Conservation (phyloP, 164 flowering plant species). For the Piper betle region DNA sequence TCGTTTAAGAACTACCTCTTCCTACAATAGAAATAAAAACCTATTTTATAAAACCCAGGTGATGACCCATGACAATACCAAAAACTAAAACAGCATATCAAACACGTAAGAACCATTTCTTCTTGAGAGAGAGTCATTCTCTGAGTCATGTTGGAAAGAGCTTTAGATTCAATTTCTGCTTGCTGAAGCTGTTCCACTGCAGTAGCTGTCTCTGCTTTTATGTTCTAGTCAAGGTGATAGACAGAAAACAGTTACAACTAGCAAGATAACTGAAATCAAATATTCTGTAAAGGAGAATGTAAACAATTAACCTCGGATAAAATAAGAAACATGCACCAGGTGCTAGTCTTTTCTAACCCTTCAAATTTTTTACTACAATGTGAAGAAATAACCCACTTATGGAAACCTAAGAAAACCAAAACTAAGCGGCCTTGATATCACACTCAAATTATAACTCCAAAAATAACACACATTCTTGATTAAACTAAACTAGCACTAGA, state of each 20-base stretch:
- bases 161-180: constrained; percentile 84
- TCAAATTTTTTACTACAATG: no score
- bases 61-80: not conserved
- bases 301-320: no score
- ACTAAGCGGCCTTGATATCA: no score
- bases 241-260: not conserved
- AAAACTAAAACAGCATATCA: not conserved
- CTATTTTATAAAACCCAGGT: constrained; percentile 3
- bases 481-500: no score
- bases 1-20: constrained; percentile 97
- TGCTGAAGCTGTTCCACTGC: constrained; percentile 58
- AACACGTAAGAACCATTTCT: constrained; percentile 64
- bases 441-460: no score
- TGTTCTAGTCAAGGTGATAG: constrained; percentile 29
- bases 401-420: no score
- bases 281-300: no score
- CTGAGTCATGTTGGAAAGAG: constrained; percentile 78
- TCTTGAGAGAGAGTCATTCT: constrained; percentile 91
- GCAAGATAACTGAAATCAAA: no score
- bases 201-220: constrained; percentile 49
- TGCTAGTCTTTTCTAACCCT: no score
- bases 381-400: no score
- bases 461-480: no score
- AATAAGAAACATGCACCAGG: no score
- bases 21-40: constrained; percentile 36